Evolutionary conservation across 257 asterid species (phyloP).

Genomic region (Ophiorrhiza pumila): DNA sequence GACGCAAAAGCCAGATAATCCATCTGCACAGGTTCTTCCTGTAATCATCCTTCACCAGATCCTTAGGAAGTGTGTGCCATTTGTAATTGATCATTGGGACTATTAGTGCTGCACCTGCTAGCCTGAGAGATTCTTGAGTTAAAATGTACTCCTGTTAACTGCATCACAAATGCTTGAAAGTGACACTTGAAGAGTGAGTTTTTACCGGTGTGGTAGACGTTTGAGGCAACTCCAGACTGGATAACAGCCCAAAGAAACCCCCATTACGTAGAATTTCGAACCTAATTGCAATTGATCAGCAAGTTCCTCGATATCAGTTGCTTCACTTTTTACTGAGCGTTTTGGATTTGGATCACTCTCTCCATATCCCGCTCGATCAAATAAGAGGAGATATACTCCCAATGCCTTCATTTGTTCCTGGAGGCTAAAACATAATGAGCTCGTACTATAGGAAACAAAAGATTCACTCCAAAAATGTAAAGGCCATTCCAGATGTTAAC

Average conservation of each 20-base stretch:
- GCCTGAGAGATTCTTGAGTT: constrained; percentile 39
- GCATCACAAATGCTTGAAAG: constrained; percentile 4
- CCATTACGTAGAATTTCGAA: constrained; percentile 60
- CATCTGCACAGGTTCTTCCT: constrained; percentile 60
- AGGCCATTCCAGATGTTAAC: neutral
- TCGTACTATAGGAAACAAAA: constrained; percentile 4
- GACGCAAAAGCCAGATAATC: constrained; percentile 47
- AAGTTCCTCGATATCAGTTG: constrained; percentile 81
- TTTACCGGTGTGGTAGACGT: constrained; percentile 61
- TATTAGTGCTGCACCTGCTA: constrained; percentile 76
- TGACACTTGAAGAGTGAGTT: constrained; percentile 11
- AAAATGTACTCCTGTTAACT: constrained; percentile 1
- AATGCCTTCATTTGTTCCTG: constrained; percentile 72
- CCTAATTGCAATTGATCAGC: constrained; percentile 76
- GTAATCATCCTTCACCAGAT: constrained; percentile 60
- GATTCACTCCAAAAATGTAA: neutral
- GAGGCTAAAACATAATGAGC: constrained; percentile 32
- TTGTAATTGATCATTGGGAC: constrained; percentile 78
- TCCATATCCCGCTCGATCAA: constrained; percentile 94
- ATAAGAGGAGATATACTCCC: constrained; percentile 55
- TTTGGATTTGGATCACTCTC: constrained; percentile 85
- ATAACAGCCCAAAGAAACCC: constrained; percentile 79
- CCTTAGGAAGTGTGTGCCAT: constrained; percentile 82
- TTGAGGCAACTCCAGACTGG: constrained; percentile 82
- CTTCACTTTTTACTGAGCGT: constrained; percentile 70